Evolutionary conservation across 805 yeast genomes (phyloP).

Genomic region (Tetrapisispora taiwanensis): DNA sequence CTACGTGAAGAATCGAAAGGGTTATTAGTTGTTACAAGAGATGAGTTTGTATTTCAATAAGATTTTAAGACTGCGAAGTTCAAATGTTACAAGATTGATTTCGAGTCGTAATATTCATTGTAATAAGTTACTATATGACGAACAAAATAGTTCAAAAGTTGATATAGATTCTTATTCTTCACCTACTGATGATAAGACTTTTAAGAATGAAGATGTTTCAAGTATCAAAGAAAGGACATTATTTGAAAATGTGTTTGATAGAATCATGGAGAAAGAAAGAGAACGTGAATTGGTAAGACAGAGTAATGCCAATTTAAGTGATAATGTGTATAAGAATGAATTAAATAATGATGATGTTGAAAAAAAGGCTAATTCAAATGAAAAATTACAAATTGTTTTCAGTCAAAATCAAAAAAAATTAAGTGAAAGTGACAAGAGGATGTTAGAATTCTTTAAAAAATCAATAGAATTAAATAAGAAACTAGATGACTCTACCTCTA

Average conservation of each 20-base stretch:
- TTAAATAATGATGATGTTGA: not conserved
- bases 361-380: not conserved
- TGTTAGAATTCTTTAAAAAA: constrained; percentile 12
- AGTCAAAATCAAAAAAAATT: constrained; percentile 10
- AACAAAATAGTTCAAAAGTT: not conserved
- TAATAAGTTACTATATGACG: not conserved
- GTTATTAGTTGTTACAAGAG: too few relatives aligned
- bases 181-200: not conserved
- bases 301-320: not conserved
- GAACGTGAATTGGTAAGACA: constrained; percentile 5
- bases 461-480: constrained; percentile 3
- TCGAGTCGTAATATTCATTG: not conserved
- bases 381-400: constrained; percentile 15
- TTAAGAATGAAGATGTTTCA: constrained; percentile 6
- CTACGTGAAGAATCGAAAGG: too few relatives aligned
- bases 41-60: not conserved
- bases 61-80: not conserved
- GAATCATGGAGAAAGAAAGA: constrained; percentile 18
- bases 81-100: not conserved
- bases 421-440: constrained; percentile 8
- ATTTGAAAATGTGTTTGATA: constrained; percentile 20
- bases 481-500: constrained; percentile 5
- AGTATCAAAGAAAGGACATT: constrained; percentile 20
- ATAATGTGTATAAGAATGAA: too few relatives aligned
- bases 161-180: not conserved